These are phyloP conservation scores for Saccharomyces hybrid DNA, from an alignment of 1,139 yeast genomes.

Conservation along the genomic window DNA sequence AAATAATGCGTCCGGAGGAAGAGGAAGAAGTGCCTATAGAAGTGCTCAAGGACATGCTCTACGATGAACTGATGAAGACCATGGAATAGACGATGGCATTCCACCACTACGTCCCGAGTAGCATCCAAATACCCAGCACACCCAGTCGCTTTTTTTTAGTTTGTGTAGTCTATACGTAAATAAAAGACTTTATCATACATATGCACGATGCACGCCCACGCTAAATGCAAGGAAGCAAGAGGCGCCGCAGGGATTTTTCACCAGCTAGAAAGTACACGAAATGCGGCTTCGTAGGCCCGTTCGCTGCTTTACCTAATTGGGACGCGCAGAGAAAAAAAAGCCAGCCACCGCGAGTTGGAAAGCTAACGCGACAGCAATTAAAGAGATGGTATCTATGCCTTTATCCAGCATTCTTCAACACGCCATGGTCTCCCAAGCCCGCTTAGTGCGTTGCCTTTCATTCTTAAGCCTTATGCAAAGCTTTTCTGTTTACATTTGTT, in stretches of 20 bases:
- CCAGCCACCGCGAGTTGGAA: not conserved
- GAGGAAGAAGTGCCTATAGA: constrained; percentile 31
- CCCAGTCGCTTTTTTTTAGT: not conserved
- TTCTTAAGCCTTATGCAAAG: not conserved
- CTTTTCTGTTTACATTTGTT: not conserved
- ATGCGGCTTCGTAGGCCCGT: not conserved
- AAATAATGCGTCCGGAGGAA: constrained; percentile 35
- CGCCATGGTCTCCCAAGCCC: not conserved
- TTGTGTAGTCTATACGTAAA: not conserved
- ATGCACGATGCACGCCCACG: not conserved
- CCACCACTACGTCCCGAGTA: not conserved
- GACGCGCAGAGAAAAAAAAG: not conserved
- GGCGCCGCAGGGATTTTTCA: not conserved
- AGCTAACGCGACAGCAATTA: not conserved
- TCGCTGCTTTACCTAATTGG: not conserved
- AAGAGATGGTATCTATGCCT: not conserved
- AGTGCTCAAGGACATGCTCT: constrained; percentile 43
- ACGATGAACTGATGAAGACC: constrained; percentile 46
- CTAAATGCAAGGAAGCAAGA: not conserved
- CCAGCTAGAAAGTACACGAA: not conserved
- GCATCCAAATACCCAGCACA: not conserved
- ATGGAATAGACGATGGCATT: constrained; percentile 3
- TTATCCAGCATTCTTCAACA: not conserved
- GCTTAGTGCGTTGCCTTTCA: not conserved
- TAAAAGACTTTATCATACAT: not conserved